Percentiles rank a stretch among this genome's conserved stretches.
Conservation (phyloP, 805 yeast genomes). For the Lipomyces kockii region DNA sequence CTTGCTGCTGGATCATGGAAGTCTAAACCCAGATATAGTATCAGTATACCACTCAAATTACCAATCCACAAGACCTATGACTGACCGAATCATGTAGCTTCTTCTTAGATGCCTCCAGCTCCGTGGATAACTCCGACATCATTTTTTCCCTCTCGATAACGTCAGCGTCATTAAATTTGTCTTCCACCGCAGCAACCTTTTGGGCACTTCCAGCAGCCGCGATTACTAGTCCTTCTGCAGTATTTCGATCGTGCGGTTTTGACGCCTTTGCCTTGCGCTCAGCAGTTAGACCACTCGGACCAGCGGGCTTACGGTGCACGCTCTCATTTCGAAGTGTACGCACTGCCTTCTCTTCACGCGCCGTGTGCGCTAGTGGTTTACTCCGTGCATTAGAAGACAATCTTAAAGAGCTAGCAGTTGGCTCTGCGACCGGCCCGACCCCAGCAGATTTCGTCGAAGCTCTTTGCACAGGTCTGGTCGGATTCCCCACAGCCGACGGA, state of each 20-base stretch:
- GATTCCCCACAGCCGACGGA: neutral
- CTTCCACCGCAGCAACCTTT: neutral
- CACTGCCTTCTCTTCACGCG: neutral
- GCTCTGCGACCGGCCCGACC: neutral
- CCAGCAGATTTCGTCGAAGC: neutral
- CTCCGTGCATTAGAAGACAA: neutral
- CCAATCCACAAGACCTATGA: neutral
- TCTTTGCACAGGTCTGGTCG: neutral
- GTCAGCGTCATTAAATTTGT: neutral
- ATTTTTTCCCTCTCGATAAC: neutral
- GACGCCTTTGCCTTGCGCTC: neutral
- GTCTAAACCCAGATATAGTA: neutral
- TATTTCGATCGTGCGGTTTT: neutral
- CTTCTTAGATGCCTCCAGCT: neutral
- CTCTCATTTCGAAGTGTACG: neutral
- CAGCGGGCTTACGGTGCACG: neutral
- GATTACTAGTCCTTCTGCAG: neutral
- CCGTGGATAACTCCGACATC: neutral
- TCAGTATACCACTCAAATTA: neutral
- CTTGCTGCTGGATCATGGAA: neutral
- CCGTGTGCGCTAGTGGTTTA: neutral
- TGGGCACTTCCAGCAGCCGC: neutral
- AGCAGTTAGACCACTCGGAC: neutral
- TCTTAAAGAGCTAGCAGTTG: neutral
- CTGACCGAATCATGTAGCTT: conserved; percentile 8